Evolutionary conservation across 345 rosid species (phyloP).

Genomic region (Noccaea caerulescens): DNA sequence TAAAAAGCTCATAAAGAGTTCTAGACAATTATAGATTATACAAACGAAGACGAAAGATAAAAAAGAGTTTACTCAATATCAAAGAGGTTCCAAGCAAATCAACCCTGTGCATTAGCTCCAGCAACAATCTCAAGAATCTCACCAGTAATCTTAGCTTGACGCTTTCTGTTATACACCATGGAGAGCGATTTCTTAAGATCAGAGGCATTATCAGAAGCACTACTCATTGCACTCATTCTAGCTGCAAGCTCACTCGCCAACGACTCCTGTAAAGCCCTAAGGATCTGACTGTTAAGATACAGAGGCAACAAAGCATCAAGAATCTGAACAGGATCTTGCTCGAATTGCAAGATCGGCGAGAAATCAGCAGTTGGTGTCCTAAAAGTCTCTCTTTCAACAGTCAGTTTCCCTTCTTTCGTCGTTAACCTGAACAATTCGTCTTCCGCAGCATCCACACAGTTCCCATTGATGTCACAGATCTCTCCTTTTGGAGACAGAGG

Average conservation of each 20-base stretch:
- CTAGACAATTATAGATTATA: conserved; percentile 38
- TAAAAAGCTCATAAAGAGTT: conserved; percentile 12
- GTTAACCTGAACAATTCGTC: conserved; percentile 93
- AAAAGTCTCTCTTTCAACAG: conserved; percentile 72
- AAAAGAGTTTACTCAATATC: conserved; percentile 23
- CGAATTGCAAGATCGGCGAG: conserved; percentile 87
- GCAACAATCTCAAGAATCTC: conserved; percentile 96
- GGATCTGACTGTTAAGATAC: conserved; percentile 89
- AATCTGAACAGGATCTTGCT: conserved; percentile 96
- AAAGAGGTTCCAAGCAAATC: conserved; percentile 19
- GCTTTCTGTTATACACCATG: conserved; percentile 66
- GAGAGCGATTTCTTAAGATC: conserved; percentile 79
- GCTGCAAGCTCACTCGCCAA: conserved; percentile 94
- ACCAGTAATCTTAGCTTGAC: conserved; percentile 96
- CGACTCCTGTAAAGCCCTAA: conserved; percentile 94
- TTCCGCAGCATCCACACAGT: conserved; percentile 90
- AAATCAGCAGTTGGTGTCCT: conserved; percentile 63
- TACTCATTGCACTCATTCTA: conserved; percentile 96
- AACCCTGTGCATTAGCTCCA: conserved; percentile 78
- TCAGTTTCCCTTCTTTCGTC: conserved; percentile 85
- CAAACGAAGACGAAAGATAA: not conserved
- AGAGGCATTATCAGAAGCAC: conserved; percentile 77
- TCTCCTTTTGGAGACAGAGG: conserved; percentile 93
- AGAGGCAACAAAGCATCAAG: conserved; percentile 91
- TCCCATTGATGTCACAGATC: conserved; percentile 85